Conservation (phyloP, 768 basidiomycete species). For the Dacryopinax spathularia region DNA sequence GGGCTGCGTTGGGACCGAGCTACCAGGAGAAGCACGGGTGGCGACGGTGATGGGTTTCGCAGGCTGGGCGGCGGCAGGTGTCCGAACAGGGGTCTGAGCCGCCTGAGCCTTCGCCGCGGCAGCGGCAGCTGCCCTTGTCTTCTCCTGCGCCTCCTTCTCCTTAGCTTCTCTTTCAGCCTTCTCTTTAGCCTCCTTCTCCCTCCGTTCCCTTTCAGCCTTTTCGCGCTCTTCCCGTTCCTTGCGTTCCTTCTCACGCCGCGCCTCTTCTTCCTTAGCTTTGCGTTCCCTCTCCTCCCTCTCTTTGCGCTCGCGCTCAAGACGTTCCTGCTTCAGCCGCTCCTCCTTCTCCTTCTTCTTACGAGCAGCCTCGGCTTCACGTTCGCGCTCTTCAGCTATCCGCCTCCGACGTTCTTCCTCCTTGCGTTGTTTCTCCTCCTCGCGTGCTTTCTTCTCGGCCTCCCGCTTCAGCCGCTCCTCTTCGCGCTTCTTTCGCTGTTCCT, state of each 20-base stretch:
- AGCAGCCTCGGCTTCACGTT: constrained; percentile 62
- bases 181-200: constrained; percentile 14
- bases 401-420: constrained; percentile 65
- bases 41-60: not conserved
- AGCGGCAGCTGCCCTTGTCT: constrained; percentile 14
- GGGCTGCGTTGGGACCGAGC: not conserved
- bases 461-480: constrained; percentile 78
- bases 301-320: constrained; percentile 20
- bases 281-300: constrained; percentile 37
- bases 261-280: constrained; percentile 47
- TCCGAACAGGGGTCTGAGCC: constrained; percentile 5
- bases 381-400: constrained; percentile 26
- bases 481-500: constrained; percentile 61
- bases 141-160: constrained; percentile 14
- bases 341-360: constrained; percentile 62
- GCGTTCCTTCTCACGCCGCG: constrained; percentile 54
- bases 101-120: constrained; percentile 12
- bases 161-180: constrained; percentile 14
- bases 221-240: constrained; percentile 28
- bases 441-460: constrained; percentile 49
- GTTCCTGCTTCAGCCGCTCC: constrained; percentile 47
- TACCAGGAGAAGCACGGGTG: not conserved
- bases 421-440: constrained; percentile 67
- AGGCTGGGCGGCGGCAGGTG: not conserved
- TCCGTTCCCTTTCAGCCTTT: constrained; percentile 17